phyloP scores from a whole-genome alignment of 495 filamentous ascomycete species.

The Talaromyces adpressus region DNA sequence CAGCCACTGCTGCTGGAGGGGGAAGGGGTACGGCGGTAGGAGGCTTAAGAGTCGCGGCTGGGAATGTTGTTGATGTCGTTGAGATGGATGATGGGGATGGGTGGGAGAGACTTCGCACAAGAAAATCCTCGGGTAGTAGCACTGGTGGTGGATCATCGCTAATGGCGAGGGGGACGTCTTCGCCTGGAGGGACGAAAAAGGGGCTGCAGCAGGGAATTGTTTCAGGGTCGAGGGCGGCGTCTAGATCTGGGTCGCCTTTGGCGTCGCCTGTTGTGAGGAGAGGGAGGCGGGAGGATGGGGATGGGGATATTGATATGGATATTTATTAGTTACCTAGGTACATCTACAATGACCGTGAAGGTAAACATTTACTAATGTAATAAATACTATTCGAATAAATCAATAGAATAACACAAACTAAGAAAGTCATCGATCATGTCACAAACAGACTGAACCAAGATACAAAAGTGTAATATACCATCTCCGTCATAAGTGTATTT shows the following conservation, averaged over 20 bases:
- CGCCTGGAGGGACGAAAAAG: background rate
- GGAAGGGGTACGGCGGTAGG: background rate
- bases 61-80: background rate
- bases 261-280: background rate
- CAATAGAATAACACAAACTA: background rate
- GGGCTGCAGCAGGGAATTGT: background rate
- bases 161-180: background rate
- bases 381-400: background rate
- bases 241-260: background rate
- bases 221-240: background rate
- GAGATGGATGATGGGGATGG: background rate
- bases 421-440: constrained; percentile 6
- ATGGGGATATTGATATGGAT: constrained; percentile 1
- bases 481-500: background rate
- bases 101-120: background rate
- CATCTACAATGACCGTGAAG: background rate
- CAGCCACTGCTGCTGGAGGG: too few relatives aligned
- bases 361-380: background rate
- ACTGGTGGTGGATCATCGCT: background rate
- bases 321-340: background rate
- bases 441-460: background rate
- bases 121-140: background rate
- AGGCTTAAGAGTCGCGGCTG: background rate
- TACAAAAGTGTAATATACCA: background rate
- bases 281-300: background rate